phyloP scores from a whole-genome alignment of 371 early-diverging fungal species.

The Apophysomyces trapeziformis region DNA sequence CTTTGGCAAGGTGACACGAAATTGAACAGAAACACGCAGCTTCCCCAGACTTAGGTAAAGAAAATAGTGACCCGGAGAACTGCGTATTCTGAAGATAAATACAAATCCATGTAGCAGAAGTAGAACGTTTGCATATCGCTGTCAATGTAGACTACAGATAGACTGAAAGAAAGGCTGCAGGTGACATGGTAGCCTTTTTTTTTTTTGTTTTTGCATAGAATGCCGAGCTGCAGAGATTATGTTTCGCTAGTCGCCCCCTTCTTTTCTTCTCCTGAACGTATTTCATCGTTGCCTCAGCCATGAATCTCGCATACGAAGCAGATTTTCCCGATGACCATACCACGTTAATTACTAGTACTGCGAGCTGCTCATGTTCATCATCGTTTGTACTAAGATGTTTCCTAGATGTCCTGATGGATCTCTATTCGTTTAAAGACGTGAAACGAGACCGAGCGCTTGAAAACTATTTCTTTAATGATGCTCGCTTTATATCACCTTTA shows the following conservation, averaged over 20 bases:
- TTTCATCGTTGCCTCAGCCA: not conserved
- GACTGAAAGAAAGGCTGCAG: no score
- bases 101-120: no score
- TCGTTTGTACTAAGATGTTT: not conserved
- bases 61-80: no score
- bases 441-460: constrained; percentile 23
- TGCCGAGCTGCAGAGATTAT: not conserved
- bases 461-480: constrained; percentile 27
- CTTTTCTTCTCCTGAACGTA: not conserved
- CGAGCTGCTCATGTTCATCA: no score
- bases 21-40: no score
- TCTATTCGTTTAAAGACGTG: constrained; percentile 28
- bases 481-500: constrained; percentile 27
- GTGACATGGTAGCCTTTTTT: no score
- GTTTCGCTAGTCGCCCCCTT: not conserved
- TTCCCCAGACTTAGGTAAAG: no score
- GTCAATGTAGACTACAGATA: no score
- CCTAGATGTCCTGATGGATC: constrained; percentile 20
- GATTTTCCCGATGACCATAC: not conserved
- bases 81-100: no score
- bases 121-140: no score
- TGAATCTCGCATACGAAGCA: constrained; percentile 9
- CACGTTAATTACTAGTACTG: constrained; percentile 8
- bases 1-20: no score
- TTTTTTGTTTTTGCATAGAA: no score